Conservation (phyloP, 1,284 basidiomycete species). For the Ustilago nuda region DNA sequence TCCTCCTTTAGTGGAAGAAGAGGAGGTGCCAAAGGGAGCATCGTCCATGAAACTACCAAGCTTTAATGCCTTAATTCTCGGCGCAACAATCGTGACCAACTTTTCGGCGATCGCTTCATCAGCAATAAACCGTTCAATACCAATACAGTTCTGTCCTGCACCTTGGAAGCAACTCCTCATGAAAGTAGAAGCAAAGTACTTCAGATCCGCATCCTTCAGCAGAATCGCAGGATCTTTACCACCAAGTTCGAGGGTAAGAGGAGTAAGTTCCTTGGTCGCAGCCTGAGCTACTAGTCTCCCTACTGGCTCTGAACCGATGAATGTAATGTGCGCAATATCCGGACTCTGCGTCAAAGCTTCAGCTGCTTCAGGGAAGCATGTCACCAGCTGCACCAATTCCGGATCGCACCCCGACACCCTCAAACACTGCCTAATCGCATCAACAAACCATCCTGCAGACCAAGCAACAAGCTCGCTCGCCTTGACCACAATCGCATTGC, state of each 20-base stretch:
- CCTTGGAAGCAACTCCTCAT: conserved; percentile 75
- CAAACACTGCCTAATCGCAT: conserved; percentile 70
- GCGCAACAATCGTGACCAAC: conserved; percentile 72
- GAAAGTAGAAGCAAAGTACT: conserved; percentile 72
- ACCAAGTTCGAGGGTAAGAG: conserved; percentile 89
- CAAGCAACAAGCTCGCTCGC: conserved; percentile 72
- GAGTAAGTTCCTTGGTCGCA: conserved; percentile 85
- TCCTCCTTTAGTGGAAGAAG: not conserved
- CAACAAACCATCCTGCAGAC: conserved; percentile 72
- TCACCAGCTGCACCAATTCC: conserved; percentile 74
- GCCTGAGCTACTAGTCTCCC: conserved; percentile 85
- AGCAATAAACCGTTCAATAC: conserved; percentile 91
- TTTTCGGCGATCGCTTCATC: conserved; percentile 80
- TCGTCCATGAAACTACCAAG: conserved; percentile 64
- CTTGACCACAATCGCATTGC: conserved; percentile 90
- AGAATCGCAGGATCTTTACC: conserved; percentile 74
- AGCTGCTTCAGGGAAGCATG: conserved; percentile 88
- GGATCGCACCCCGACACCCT: conserved; percentile 80
- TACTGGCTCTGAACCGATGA: conserved; percentile 92
- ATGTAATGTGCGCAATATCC: conserved; percentile 78
- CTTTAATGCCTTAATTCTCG: conserved; percentile 54
- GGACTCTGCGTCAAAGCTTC: conserved; percentile 83
- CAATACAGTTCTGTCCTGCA: conserved; percentile 90
- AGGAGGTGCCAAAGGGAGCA: conserved; percentile 39
- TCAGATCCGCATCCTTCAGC: conserved; percentile 71